A percentile compares a stretch with the other conserved stretches of the same genome.
Conservation (phyloP, 495 filamentous ascomycete species). For the Aspergillus saccharolyticus region DNA sequence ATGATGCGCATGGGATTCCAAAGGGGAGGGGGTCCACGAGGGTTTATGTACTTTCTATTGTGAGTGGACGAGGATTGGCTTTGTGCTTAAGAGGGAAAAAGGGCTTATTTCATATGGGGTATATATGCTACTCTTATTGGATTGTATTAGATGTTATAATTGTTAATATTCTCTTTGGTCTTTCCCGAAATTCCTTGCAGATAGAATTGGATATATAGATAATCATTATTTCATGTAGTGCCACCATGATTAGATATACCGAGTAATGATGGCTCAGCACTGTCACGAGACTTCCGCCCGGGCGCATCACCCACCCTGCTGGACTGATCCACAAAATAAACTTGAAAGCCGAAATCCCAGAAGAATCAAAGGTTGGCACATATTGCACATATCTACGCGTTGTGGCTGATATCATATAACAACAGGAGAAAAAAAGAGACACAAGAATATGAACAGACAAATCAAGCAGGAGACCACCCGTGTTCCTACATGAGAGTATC, state of each 20-base stretch:
- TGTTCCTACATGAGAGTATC: slow-evolving; percentile 12
- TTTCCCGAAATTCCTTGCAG: background rate
- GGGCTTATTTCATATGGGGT: background rate
- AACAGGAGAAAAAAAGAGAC: slow-evolving; percentile 4
- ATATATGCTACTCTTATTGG: background rate
- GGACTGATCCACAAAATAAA: background rate
- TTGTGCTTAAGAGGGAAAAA: too few relatives aligned
- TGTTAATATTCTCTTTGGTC: background rate
- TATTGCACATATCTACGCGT: slow-evolving; percentile 24
- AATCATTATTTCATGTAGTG: background rate
- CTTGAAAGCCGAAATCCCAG: background rate
- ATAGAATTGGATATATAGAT: background rate
- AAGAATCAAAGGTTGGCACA: background rate
- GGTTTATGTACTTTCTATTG: background rate
- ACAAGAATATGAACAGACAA: slow-evolving; percentile 5
- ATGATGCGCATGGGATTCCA: too few relatives aligned
- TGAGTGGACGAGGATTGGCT: background rate
- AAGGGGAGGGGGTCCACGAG: too few relatives aligned
- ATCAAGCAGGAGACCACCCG: slow-evolving; percentile 12
- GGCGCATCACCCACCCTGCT: background rate
- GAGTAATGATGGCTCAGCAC: background rate
- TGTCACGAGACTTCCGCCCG: background rate
- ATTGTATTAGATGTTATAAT: slow-evolving; percentile 1
- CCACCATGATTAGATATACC: background rate
- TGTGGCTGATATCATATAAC: slow-evolving; percentile 9